These are phyloP conservation scores for Penicillium coprophilum DNA, from an alignment of 495 filamentous ascomycete species.

Conservation along the genomic window DNA sequence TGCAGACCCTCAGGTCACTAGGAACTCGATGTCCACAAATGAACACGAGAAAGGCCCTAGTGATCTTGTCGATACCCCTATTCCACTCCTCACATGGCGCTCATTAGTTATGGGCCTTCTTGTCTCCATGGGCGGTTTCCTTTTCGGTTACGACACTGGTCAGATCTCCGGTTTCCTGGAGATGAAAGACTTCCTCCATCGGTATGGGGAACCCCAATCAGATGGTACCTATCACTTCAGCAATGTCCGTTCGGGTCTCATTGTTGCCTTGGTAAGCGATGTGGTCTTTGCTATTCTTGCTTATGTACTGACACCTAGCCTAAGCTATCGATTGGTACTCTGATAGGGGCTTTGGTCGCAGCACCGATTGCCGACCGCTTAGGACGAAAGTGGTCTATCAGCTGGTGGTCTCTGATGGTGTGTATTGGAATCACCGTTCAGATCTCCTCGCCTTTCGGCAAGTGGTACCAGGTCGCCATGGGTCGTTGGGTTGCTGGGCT, in stretches of 20 bases:
- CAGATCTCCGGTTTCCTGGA: slow-evolving; percentile 56
- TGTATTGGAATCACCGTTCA: slow-evolving; percentile 65
- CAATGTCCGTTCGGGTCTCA: slow-evolving; percentile 49
- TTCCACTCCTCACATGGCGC: slow-evolving; percentile 39
- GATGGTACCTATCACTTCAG: slow-evolving; percentile 38
- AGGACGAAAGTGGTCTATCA: slow-evolving; percentile 54
- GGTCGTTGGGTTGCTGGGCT: slow-evolving; percentile 59
- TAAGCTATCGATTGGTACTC: slow-evolving; percentile 60
- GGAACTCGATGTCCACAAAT: slow-evolving; percentile 25
- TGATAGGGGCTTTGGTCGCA: slow-evolving; percentile 63
- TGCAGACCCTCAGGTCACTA: slow-evolving; percentile 6
- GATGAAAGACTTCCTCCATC: slow-evolving; percentile 48
- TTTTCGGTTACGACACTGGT: slow-evolving; percentile 47
- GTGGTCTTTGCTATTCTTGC: background rate
- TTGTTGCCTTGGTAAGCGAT: slow-evolving; percentile 42
- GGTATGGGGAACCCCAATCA: slow-evolving; percentile 34
- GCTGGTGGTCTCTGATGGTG: slow-evolving; percentile 55
- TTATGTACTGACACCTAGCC: background rate
- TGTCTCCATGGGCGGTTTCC: slow-evolving; percentile 66
- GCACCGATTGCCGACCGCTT: slow-evolving; percentile 53
- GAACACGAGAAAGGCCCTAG: slow-evolving; percentile 24
- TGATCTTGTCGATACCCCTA: slow-evolving; percentile 32
- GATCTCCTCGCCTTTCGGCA: slow-evolving; percentile 51
- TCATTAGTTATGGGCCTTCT: slow-evolving; percentile 48
- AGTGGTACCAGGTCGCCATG: slow-evolving; percentile 54